These are phyloP conservation scores for Coemansia sp. DNA, from an alignment of 192 early-diverging fungal species.

Conservation along the genomic window DNA sequence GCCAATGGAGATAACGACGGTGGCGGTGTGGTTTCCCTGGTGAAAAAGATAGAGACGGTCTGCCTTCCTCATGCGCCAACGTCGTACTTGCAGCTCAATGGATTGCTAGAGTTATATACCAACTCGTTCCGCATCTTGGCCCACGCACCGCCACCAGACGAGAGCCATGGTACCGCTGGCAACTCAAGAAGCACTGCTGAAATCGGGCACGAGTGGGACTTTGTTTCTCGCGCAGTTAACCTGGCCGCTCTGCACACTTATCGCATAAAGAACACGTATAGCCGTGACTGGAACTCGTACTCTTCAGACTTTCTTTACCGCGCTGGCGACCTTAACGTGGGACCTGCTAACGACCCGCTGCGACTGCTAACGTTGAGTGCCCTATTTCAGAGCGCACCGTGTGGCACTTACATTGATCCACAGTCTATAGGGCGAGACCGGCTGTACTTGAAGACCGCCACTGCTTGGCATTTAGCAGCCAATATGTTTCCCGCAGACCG, in stretches of 20 bases:
- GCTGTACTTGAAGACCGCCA: conserved; percentile 42
- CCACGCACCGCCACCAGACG: neutral
- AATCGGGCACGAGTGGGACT: conserved; percentile 23
- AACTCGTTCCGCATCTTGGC: conserved; percentile 32
- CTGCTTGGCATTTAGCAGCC: conserved; percentile 41
- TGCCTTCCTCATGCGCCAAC: conserved; percentile 36
- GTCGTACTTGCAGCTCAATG: conserved; percentile 46
- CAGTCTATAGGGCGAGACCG: conserved; percentile 34
- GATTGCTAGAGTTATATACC: conserved; percentile 47
- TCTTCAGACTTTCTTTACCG: conserved; percentile 39
- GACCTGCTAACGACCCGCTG: conserved; percentile 53
- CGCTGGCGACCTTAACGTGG: conserved; percentile 49
- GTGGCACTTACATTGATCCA: conserved; percentile 41
- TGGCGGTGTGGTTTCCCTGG: conserved; percentile 2
- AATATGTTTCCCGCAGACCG: conserved; percentile 46
- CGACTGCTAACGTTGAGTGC: conserved; percentile 31
- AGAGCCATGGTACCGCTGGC: neutral
- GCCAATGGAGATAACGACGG: neutral
- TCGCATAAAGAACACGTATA: conserved; percentile 49
- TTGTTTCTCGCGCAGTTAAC: conserved; percentile 17
- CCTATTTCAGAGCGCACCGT: conserved; percentile 36
- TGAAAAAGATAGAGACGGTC: conserved; percentile 34
- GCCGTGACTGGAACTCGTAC: conserved; percentile 40
- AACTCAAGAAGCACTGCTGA: neutral
- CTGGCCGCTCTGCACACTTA: conserved; percentile 45